Evolutionary conservation across 306 rosid genomes (phyloP).

Genomic region (Citrullus mucosospermus): DNA sequence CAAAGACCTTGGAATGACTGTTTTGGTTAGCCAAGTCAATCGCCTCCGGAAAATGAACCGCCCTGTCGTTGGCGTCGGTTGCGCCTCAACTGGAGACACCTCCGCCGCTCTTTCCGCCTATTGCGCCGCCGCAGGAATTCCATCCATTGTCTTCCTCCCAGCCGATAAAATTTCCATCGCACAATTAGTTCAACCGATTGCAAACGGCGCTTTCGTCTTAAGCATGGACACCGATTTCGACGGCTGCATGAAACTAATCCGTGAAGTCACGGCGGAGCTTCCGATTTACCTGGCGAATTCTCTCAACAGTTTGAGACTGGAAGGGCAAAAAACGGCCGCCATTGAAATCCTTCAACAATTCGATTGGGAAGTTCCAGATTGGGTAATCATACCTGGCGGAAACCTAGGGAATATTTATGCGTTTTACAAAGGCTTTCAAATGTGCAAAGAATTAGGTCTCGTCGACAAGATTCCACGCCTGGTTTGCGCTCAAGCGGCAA

Average conservation of each 20-base stretch:
- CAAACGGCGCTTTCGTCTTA: constrained; percentile 2
- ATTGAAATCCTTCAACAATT: neutral
- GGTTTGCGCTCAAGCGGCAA: neutral
- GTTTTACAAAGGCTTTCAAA: neutral
- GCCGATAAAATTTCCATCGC: neutral
- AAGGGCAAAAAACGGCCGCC: constrained; percentile 1
- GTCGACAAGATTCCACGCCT: neutral
- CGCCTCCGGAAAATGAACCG: constrained; percentile 1
- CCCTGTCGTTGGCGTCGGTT: neutral
- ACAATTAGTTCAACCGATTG: neutral
- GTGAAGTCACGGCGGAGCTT: neutral
- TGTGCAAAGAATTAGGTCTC: constrained; percentile 1
- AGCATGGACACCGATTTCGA: constrained; percentile 4
- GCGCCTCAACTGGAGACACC: constrained; percentile 3
- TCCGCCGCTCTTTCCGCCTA: constrained; percentile 1
- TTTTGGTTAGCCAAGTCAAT: constrained; percentile 1
- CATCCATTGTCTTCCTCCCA: neutral
- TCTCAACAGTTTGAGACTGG: neutral
- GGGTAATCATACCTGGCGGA: neutral
- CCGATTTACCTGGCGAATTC: constrained; percentile 3
- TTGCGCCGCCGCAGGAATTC: constrained; percentile 1
- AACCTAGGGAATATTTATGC: neutral
- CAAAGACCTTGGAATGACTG: neutral
- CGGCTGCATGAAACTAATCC: neutral
- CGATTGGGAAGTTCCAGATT: constrained; percentile 1